These are phyloP conservation scores for Naganishia sp. DNA, from an alignment of 1,284 basidiomycete genomes.

Conservation along the genomic window DNA sequence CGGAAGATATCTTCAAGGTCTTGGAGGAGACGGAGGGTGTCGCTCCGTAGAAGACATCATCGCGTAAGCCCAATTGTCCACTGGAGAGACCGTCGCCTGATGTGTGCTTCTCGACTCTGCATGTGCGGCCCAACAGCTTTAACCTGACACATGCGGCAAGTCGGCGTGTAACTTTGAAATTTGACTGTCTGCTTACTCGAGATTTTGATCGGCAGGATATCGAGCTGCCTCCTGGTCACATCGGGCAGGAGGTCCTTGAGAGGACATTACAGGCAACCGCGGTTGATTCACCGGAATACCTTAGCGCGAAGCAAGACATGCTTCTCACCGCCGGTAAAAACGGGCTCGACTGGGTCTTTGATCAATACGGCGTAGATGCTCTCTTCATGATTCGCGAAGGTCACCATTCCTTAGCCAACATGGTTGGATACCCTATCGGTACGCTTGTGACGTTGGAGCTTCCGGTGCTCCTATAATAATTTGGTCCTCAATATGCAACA, in stretches of 20 bases:
- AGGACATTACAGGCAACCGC: slow-evolving; percentile 18
- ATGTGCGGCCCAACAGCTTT: slow-evolving; percentile 10
- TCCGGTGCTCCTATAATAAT: background rate
- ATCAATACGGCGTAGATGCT: slow-evolving; percentile 32
- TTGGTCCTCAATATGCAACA: background rate
- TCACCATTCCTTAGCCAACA: slow-evolving; percentile 34
- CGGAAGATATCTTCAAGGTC: slow-evolving; percentile 26
- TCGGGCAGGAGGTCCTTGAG: slow-evolving; percentile 35
- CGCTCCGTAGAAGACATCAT: slow-evolving; percentile 32
- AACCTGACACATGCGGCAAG: slow-evolving; percentile 22
- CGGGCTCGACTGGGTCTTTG: slow-evolving; percentile 34
- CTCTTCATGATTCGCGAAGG: slow-evolving; percentile 34
- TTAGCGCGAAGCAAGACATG: slow-evolving; percentile 32
- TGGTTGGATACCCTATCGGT: slow-evolving; percentile 36
- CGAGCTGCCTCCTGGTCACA: slow-evolving; percentile 33
- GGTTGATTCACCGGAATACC: slow-evolving; percentile 32
- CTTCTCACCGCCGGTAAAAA: slow-evolving; percentile 26
- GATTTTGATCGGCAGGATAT: slow-evolving; percentile 16
- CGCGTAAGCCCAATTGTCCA: slow-evolving; percentile 2
- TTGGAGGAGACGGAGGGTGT: slow-evolving; percentile 32
- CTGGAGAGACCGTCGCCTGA: too few relatives aligned
- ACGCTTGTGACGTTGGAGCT: background rate
- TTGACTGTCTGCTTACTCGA: too few relatives aligned
- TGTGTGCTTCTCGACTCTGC: too few relatives aligned
- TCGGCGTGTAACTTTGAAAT: background rate